phyloP scores from a whole-genome alignment of 345 rosid species.

The Eucalyptus cloeziana region DNA sequence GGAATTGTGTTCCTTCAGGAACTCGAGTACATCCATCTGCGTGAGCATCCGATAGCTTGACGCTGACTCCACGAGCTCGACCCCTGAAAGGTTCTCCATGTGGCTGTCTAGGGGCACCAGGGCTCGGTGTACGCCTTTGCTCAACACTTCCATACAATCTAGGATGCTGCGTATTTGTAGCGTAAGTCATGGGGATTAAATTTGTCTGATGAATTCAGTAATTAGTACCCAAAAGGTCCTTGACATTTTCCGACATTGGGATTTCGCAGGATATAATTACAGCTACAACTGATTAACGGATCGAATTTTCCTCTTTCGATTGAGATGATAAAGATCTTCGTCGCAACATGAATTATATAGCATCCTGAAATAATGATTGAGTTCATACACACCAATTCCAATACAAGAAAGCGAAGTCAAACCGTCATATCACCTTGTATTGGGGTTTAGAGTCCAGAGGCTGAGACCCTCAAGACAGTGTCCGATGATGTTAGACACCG shows the following conservation, averaged over 20 bases:
- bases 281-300: not conserved
- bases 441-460: slow-evolving; percentile 78
- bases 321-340: not conserved
- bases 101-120: slow-evolving; percentile 60
- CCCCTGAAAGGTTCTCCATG: slow-evolving; percentile 46
- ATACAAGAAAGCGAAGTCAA: not conserved
- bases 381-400: not conserved
- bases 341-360: not conserved
- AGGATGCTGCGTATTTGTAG: slow-evolving; percentile 19
- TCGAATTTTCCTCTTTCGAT: not conserved
- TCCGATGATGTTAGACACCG: slow-evolving; percentile 62
- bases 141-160: slow-evolving; percentile 78
- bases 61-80: slow-evolving; percentile 55
- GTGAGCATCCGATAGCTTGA: slow-evolving; percentile 59
- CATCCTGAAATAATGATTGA: not conserved
- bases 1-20: slow-evolving; percentile 29
- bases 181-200: not conserved
- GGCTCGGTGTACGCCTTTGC: slow-evolving; percentile 82
- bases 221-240: not conserved
- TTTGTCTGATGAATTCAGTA: not conserved
- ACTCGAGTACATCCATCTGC: slow-evolving; percentile 67
- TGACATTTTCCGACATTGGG: not conserved
- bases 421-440: slow-evolving; percentile 30
- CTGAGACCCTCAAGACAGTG: slow-evolving; percentile 78
- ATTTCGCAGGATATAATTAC: not conserved